These are phyloP conservation scores for Coemansia sp. DNA, from an alignment of 192 early-diverging fungal genomes.

Conservation along the genomic window DNA sequence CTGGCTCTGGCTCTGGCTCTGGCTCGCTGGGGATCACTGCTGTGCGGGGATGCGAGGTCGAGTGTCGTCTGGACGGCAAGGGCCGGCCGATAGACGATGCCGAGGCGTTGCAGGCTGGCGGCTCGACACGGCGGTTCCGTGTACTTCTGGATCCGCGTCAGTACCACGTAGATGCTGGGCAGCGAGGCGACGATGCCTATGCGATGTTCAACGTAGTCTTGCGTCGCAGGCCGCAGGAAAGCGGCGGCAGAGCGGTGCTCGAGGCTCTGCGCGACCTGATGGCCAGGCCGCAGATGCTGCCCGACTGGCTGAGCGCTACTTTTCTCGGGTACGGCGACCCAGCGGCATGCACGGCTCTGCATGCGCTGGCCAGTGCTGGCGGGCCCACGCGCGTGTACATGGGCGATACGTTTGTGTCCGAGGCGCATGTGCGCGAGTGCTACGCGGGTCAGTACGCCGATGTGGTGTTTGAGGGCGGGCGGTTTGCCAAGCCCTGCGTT, in stretches of 20 bases:
- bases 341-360: constrained; percentile 56
- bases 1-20: too few relatives aligned
- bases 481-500: constrained; percentile 62
- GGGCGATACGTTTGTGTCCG: constrained; percentile 84
- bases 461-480: neutral
- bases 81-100: constrained; percentile 56
- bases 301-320: constrained; percentile 86
- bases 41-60: constrained; percentile 85
- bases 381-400: constrained; percentile 67
- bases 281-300: constrained; percentile 59
- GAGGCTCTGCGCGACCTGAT: constrained; percentile 88
- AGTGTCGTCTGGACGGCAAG: constrained; percentile 68
- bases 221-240: constrained; percentile 83
- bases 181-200: constrained; percentile 64
- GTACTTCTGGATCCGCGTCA: constrained; percentile 86
- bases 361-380: constrained; percentile 49
- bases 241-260: constrained; percentile 89
- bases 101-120: constrained; percentile 22
- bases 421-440: constrained; percentile 67
- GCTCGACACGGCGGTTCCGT: constrained; percentile 61
- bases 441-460: constrained; percentile 48
- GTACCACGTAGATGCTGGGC: constrained; percentile 50
- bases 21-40: constrained; percentile 70
- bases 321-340: constrained; percentile 97
- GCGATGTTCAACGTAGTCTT: constrained; percentile 85